Evolutionary conservation across 148 eudicot species (phyloP), one percentile per base, ranked within the genome.

Genomic region (Rhododendron mucronatum): DNA sequence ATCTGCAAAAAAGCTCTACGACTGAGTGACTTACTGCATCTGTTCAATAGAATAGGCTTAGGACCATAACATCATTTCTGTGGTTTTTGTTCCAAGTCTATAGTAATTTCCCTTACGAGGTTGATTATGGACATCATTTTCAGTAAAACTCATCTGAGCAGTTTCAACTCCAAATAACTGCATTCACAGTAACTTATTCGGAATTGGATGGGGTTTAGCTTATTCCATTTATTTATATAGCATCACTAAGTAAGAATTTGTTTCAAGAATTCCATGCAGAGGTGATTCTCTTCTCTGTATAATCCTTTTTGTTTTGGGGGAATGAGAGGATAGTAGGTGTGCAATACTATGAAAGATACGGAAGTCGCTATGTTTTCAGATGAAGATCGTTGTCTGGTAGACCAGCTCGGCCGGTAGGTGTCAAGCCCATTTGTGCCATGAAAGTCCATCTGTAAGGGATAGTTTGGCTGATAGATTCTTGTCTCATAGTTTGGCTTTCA

Each of bases 1-100:
- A 83, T 91, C 89, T 48, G 97, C 99, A 6, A 95, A 96, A 88
- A 89, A 92, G 39, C 89, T 96, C 1, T 96, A 95, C 79, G 97
- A 96, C 21, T 96, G 94, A 92, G 7, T 67, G 23, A 23, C 55
- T 37, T 37, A 8, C 7, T 6, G 67, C 47, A 63, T 75, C 67
- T 73, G 50, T 47, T 51, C 33, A 53, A 8, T 53, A 74, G 65
- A 51, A 84, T 48, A 75, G 71, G 10, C 26, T 30, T 13, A 21
- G 33, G 55, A 14, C 21, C 16, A 8, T 51, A 84, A 51, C 67
- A n/a, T 15, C 26, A 28, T 67, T 47, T 84, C 30, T 48, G 39
- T 20, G 47, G 33, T 84, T 84, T 73, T 41, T 21, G 4, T 18
- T 69, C 20, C 18, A 2, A 45, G 45, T 26, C 33, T 73, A 13